Percentiles rank a stretch among this genome's conserved stretches.
phyloP scores from a whole-genome alignment of 805 yeast genomes.

The Myxozyma nipponensis region DNA sequence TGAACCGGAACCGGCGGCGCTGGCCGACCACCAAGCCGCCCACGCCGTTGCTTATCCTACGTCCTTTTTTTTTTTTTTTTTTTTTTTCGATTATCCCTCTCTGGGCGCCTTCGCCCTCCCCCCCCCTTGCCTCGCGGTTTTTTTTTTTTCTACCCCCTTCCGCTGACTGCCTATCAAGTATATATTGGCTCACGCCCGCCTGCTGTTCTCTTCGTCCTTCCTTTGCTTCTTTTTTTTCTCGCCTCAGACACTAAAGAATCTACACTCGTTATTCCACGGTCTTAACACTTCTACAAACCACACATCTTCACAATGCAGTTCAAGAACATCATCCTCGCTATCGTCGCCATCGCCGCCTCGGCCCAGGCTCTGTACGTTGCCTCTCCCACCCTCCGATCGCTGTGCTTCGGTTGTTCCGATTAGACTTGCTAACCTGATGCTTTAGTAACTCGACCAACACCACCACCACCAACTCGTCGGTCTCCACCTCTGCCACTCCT shows the following conservation, averaged over 20 bases:
- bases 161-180: too few relatives aligned
- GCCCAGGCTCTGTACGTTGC: conserved; percentile 21
- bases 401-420: not conserved
- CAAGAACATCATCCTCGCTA: conserved; percentile 25
- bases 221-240: not conserved
- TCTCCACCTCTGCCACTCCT: conserved; percentile 31
- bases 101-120: not conserved
- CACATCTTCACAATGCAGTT: conserved; percentile 31
- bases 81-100: too few relatives aligned
- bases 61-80: too few relatives aligned
- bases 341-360: conserved; percentile 29
- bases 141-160: too few relatives aligned
- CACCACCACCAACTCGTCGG: conserved; percentile 30
- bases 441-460: conserved; percentile 15
- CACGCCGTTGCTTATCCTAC: too few relatives aligned
- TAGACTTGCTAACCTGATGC: not conserved
- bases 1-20: too few relatives aligned
- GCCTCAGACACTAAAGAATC: not conserved
- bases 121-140: not conserved
- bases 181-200: too few relatives aligned
- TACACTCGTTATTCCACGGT: not conserved
- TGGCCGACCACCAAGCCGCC: too few relatives aligned
- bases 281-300: too few relatives aligned
- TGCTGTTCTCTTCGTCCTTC: not conserved
- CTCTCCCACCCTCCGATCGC: not conserved